These are phyloP conservation scores for Pinus albicaulis DNA, from an alignment of 75 land plant genomes.

Conservation along the genomic window DNA sequence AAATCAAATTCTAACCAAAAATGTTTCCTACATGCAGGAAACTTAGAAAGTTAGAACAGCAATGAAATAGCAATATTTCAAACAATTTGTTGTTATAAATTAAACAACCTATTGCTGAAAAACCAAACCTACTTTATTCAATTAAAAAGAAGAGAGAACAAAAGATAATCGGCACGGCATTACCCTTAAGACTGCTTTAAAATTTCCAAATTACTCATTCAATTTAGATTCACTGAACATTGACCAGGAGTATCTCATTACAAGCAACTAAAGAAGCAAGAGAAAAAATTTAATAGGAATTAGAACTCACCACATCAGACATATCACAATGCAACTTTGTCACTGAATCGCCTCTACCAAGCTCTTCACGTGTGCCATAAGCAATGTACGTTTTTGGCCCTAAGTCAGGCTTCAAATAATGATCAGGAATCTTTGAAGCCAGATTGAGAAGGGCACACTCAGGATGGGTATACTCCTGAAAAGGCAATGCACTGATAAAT, in stretches of 20 bases:
- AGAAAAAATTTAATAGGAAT: background rate
- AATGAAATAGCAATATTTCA: background rate
- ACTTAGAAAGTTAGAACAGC: background rate
- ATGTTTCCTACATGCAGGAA: background rate
- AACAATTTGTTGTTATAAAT: background rate
- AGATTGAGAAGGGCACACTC: constrained; percentile 58
- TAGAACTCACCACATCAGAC: constrained; percentile 63
- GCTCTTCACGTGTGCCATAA: constrained; percentile 61
- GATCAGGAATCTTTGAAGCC: constrained; percentile 56
- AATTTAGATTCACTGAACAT: background rate
- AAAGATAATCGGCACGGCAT: background rate
- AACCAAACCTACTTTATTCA: background rate
- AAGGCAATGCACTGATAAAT: constrained; percentile 50
- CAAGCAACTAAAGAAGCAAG: background rate
- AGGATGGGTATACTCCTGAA: constrained; percentile 76
- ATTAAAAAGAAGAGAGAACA: background rate
- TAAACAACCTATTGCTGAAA: background rate
- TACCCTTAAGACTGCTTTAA: background rate
- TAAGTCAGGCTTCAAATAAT: constrained; percentile 39
- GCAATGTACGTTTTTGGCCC: constrained; percentile 69
- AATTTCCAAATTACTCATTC: background rate
- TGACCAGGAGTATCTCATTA: background rate
- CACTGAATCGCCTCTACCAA: constrained; percentile 54
- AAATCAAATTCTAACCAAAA: background rate
- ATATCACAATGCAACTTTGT: constrained; percentile 57